A percentile compares a stretch with the other conserved stretches of the same genome.
These are phyloP conservation scores for Sarocladium kiliense DNA, from an alignment of 2,329 filamentous ascomycete genomes.

Conservation along the genomic window DNA sequence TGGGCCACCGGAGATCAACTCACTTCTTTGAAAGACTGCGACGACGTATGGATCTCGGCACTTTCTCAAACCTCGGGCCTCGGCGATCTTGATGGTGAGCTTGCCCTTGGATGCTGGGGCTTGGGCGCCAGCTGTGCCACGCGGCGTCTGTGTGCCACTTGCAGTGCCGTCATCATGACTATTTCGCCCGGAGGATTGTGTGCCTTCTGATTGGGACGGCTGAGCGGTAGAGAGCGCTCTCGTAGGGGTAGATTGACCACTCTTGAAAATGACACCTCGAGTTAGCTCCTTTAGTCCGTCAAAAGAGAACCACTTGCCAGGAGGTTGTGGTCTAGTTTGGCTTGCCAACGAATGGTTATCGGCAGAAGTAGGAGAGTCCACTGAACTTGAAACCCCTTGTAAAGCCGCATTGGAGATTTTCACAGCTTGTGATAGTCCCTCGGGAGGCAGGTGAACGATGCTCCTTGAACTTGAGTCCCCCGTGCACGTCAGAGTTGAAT, in stretches of 20 bases:
- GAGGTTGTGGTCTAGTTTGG: slow-evolving; percentile 23
- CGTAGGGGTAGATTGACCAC: slow-evolving; percentile 84
- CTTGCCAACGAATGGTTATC: not conserved
- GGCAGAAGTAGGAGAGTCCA: not conserved
- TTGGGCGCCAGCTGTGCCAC: slow-evolving; percentile 48
- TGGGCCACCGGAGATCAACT: slow-evolving; percentile 88
- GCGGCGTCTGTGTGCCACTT: slow-evolving; percentile 50
- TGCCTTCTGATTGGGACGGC: slow-evolving; percentile 43
- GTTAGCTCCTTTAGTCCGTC: slow-evolving; percentile 83
- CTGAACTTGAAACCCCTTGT: not conserved
- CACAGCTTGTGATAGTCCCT: slow-evolving; percentile 1
- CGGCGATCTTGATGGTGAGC: slow-evolving; percentile 80
- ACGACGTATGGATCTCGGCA: slow-evolving; percentile 92
- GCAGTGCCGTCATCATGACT: slow-evolving; percentile 38
- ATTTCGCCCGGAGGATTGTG: slow-evolving; percentile 31
- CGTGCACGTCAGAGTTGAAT: not conserved
- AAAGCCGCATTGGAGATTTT: not conserved
- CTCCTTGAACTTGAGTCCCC: not conserved
- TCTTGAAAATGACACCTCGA: slow-evolving; percentile 70
- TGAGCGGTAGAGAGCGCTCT: slow-evolving; percentile 70
- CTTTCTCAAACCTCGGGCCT: slow-evolving; percentile 75
- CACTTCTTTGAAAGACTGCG: slow-evolving; percentile 93
- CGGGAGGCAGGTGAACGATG: not conserved
- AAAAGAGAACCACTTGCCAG: slow-evolving; percentile 56
- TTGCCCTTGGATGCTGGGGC: slow-evolving; percentile 77